Base-by-base conservation (phyloP, 2,329 filamentous ascomycete species). In the Paracamarosporium sp. region DNA sequence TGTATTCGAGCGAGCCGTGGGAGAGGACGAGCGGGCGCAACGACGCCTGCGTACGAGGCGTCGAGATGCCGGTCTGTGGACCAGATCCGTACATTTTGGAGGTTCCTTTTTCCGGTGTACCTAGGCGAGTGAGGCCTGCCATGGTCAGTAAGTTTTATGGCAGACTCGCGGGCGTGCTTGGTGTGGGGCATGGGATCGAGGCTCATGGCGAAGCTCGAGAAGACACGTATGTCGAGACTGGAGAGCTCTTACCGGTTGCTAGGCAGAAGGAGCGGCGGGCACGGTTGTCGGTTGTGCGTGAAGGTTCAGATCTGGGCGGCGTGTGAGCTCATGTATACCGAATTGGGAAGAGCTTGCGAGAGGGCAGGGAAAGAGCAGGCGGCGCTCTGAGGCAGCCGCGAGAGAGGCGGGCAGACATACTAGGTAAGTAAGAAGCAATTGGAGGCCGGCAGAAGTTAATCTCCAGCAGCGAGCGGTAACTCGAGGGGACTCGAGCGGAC, bases 1-100 rank as follows among this genome's bases (percentile, higher is more conserved):
- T 94, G 73, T 96, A 92, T 79, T 99, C 95, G 81, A 99, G 93
- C 54, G 92, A 92, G 77, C 96, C 95, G 80, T 99, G 95, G 66
- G 88, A 86, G 74, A 99, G 86, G 71, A 91, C 92, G 75, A 99
- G 88, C 63, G 95, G 94, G 67, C 95, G 91, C 66, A 97, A 88
- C 64, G 94, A 97, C 66, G 93, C 89, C 69, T 91, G 95, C 56
- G 94, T 97, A 81, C 95, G 90, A 70, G 95, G 95, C 69, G 95
- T 99, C 67, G 93, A 96, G 76, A 97, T 93, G 81, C 95, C 95
- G 82, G 95, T 99, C 81, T 97, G 93, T 61, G 91, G 88, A 81
- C 90, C 91, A 73, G 90, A 88, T 80, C 91, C 91, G 86, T 95
- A 96, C 93, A 97, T 96, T 79, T 31, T 74, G 64, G 36, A 58